These are phyloP conservation scores for Elongisporangium undulatum DNA, from an alignment of 352 stramenopile species.

Conservation along the genomic window DNA sequence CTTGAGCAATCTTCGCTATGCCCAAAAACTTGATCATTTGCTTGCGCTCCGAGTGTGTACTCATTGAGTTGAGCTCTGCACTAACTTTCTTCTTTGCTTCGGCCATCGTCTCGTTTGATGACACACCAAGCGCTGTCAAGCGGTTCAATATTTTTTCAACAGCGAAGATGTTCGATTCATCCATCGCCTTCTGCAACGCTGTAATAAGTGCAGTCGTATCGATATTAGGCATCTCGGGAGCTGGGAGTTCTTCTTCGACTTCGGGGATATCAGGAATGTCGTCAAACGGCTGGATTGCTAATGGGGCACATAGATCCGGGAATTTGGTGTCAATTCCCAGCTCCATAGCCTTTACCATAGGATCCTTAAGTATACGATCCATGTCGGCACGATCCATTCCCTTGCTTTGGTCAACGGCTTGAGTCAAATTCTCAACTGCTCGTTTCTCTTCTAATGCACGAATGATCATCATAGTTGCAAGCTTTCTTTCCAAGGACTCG, in stretches of 20 bases:
- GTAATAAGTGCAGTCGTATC: slow-evolving; percentile 35
- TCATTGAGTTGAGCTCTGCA: slow-evolving; percentile 25
- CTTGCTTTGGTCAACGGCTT: slow-evolving; percentile 12
- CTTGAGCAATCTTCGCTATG: slow-evolving; percentile 65
- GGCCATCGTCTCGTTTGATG: slow-evolving; percentile 21
- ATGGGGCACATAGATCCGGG: slow-evolving; percentile 16
- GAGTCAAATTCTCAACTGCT: slow-evolving; percentile 41
- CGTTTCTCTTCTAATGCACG: slow-evolving; percentile 72
- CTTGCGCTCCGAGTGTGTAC: slow-evolving; percentile 54
- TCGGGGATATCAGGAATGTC: slow-evolving; percentile 5
- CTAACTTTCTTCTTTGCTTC: slow-evolving; percentile 27
- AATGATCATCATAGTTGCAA: slow-evolving; percentile 84
- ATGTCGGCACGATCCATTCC: slow-evolving; percentile 10
- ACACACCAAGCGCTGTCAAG: slow-evolving; percentile 31
- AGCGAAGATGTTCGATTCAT: slow-evolving; percentile 66
- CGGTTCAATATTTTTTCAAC: slow-evolving; percentile 47
- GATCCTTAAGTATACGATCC: slow-evolving; percentile 22
- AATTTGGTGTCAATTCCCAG: slow-evolving; percentile 57
- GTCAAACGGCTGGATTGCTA: slow-evolving; percentile 8
- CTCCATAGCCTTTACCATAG: slow-evolving; percentile 46
- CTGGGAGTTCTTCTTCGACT: slow-evolving; percentile 13
- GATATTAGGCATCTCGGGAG: slow-evolving; percentile 7
- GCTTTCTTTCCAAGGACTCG: slow-evolving; percentile 65
- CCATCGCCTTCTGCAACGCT: slow-evolving; percentile 56
- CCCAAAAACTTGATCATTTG: slow-evolving; percentile 74